Conservation (phyloP, 495 filamentous ascomycete genomes). For the Aspergillus ostianus region DNA sequence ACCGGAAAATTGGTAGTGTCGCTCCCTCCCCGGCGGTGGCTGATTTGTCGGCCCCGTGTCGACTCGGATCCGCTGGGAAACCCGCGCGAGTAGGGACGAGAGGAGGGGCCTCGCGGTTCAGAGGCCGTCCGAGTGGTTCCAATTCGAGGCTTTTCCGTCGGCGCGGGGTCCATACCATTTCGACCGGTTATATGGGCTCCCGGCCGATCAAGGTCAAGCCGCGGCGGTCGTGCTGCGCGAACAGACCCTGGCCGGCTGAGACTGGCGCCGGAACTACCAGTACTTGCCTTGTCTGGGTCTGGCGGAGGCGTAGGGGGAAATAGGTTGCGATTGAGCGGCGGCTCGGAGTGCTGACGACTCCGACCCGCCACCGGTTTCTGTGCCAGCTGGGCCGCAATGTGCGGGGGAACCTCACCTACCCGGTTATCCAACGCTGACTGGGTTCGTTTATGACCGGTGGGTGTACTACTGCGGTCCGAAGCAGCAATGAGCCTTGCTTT, state of each 20-base stretch:
- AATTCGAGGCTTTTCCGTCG: slow-evolving; percentile 41
- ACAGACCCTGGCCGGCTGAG: slow-evolving; percentile 31
- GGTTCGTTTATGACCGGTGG: slow-evolving; percentile 8
- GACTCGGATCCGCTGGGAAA: slow-evolving; percentile 13
- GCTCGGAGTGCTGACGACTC: slow-evolving; percentile 80
- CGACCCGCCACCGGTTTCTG: slow-evolving; percentile 66
- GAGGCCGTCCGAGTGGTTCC: slow-evolving; percentile 56
- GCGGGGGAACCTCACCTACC: slow-evolving; percentile 74
- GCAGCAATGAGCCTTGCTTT: slow-evolving; percentile 92
- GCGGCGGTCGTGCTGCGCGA: slow-evolving; percentile 36
- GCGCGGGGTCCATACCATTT: slow-evolving; percentile 14
- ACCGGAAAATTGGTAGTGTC: slow-evolving; percentile 22
- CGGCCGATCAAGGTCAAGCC: slow-evolving; percentile 40
- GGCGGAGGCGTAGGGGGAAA: slow-evolving; percentile 97
- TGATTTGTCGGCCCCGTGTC: slow-evolving; percentile 19
- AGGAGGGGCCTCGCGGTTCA: slow-evolving; percentile 46
- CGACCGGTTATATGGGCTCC: slow-evolving; percentile 30
- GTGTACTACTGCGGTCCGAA: slow-evolving; percentile 56
- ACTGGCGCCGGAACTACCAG: slow-evolving; percentile 24
- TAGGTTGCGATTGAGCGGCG: slow-evolving; percentile 78
- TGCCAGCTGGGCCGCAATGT: slow-evolving; percentile 86
- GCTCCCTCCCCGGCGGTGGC: slow-evolving; percentile 34
- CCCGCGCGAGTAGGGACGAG: slow-evolving; percentile 27
- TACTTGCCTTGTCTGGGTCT: slow-evolving; percentile 61
- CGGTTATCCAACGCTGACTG: slow-evolving; percentile 64